phyloP scores from a whole-genome alignment of 345 rosid genomes.

The Linum trigynum region DNA sequence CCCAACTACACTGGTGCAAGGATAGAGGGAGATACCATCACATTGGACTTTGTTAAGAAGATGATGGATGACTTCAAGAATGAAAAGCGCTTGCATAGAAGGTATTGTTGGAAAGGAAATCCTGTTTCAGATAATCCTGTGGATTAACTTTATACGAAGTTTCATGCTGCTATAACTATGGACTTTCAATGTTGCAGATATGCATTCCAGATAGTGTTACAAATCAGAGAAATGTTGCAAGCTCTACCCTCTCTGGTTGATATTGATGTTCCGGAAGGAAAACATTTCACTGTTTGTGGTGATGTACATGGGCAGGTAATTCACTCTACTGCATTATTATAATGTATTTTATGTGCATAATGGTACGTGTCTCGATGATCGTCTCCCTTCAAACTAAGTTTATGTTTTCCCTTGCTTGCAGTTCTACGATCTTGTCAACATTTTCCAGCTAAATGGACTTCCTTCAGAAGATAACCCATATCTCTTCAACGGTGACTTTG shows the following conservation, averaged over 20 bases:
- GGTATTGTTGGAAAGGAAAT: conserved; percentile 29
- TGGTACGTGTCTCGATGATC: not conserved
- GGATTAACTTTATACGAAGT: conserved; percentile 8
- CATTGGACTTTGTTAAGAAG: conserved; percentile 82
- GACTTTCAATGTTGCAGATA: conserved; percentile 41
- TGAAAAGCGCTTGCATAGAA: conserved; percentile 77
- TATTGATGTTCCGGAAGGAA: conserved; percentile 59
- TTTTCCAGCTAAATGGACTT: conserved; percentile 91
- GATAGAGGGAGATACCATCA: conserved; percentile 75
- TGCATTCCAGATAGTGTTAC: conserved; percentile 85
- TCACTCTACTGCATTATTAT: conserved; percentile 3
- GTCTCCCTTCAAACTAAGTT: conserved; percentile 6
- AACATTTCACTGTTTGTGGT: conserved; percentile 85
- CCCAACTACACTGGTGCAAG: conserved; percentile 90
- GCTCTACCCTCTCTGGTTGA: conserved; percentile 79
- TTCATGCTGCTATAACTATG: conserved; percentile 14
- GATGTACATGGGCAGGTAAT: conserved; percentile 99
- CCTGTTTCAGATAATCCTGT: conserved; percentile 8
- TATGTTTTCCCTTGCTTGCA: conserved; percentile 31
- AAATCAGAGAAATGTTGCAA: conserved; percentile 67
- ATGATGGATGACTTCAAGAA: conserved; percentile 94
- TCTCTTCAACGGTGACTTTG: conserved; percentile 95
- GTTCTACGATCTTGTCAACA: conserved; percentile 90
- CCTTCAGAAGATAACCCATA: conserved; percentile 96
- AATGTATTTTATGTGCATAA: conserved; percentile 3